Evolutionary conservation across 306 rosid species (phyloP), one percentile per base, ranked within the genome.

Genomic region (Castanea sativa): DNA sequence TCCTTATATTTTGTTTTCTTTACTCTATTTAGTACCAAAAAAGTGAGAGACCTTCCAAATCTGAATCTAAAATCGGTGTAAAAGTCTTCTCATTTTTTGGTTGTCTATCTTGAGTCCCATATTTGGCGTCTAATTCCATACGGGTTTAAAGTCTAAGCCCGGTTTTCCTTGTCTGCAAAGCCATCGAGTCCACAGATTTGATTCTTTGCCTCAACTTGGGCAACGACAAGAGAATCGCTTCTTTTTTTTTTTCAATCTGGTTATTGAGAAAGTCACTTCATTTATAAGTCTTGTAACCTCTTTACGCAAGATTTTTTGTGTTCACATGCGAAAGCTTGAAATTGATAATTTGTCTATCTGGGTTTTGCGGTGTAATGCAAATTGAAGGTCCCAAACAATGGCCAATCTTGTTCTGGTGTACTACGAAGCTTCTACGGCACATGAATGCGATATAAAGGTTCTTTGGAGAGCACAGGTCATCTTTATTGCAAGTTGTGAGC

Each of bases 331-430:
- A 58, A 77, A 73, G 19, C 35, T 59, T 38, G 45, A 35, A 35
- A 1, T 45, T 76, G 35, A 27, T 12, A 58, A 30, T n/a, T 51
- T 75, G 72, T 77, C 68, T 83, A 67, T 80, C 76, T 69, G 86
- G 73, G 78, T 69, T 81, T 78, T 57, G 20, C 49, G 78, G 59
- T 85, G 90, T 84, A 81, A 92, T 89, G 94, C 94, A 78, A 82
- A 67, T 85, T 91, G 92, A 76, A 85, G 80, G 81, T 80, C 19
- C 78, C 76, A 79, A 74, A 84, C 83, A 96, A 96, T 96, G 99
- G 97, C 99, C 73, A 96, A 88, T 90, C 98, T 96, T n/a, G 94
- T 96, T 49, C 98, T n/a, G 99, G 98, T 25, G 98, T 96, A 21
- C 98, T 96, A 73, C 90, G 30, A 93, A 91, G 81, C 92, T 96